These are phyloP conservation scores for Talaromyces nanjingensis DNA, from an alignment of 495 filamentous ascomycete genomes.

Conservation along the genomic window DNA sequence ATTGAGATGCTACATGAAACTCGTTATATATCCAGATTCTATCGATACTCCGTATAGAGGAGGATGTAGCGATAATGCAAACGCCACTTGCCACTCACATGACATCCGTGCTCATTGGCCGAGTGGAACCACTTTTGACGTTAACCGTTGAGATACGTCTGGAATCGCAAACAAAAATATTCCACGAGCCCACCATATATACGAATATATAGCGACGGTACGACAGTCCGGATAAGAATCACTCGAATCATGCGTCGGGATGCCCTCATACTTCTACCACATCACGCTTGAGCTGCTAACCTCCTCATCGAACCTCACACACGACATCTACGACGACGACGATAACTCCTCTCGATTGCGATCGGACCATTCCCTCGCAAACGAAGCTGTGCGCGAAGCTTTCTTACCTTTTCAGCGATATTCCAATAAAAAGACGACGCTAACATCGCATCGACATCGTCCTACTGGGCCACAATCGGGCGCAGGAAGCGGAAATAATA, in stretches of 20 bases:
- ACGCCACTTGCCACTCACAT: constrained; percentile 9
- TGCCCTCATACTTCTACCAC: constrained; percentile 91
- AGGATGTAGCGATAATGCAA: background rate
- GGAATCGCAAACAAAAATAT: background rate
- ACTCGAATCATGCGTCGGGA: constrained; percentile 32
- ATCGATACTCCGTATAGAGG: background rate
- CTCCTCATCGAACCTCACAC: constrained; percentile 39
- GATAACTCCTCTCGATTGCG: constrained; percentile 9
- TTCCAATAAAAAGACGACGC: background rate
- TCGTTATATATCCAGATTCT: background rate
- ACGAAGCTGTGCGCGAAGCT: constrained; percentile 37
- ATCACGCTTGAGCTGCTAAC: constrained; percentile 69
- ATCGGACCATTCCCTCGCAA: constrained; percentile 18
- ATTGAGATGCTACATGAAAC: background rate
- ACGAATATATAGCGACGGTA: background rate
- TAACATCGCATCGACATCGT: background rate
- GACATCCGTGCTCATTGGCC: background rate
- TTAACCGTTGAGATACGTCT: background rate
- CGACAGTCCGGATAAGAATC: background rate
- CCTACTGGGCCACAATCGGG: background rate
- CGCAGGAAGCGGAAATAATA: background rate
- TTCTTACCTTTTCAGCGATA: constrained; percentile 34
- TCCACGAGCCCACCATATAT: background rate
- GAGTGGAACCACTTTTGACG: background rate
- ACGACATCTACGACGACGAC: background rate